Base-by-base conservation (phyloP, 306 rosid genomes). In the Oemleria cerasiformis region DNA sequence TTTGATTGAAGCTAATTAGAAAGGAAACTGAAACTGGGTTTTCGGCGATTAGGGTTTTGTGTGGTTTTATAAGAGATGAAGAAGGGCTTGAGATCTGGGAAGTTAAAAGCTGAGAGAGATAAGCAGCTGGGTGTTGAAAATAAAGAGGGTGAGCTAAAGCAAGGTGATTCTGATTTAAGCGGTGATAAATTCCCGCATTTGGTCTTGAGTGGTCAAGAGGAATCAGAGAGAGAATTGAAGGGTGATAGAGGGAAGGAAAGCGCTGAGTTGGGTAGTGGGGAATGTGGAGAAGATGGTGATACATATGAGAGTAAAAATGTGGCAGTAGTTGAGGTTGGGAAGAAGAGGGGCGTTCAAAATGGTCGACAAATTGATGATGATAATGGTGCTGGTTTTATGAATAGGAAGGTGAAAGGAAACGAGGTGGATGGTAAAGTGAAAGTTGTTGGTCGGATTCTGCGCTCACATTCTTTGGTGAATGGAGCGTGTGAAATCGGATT, bases 41-140 rank as follows among this genome's bases (percentile, higher is more conserved):
- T 79, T 73, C 79, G 50, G 67, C 43, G 56, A 63, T 76, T 64
- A 78, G 81, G 83, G 19, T 19, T 64, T 63, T 1, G 39, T 48
- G 57, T 15, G 57, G 78, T 75, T 82, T 50, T 36, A 68, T 68
- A 42, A 72, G 77, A 78, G 40, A 93, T 93, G 97, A 82, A 88
- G 97, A 82, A 88, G 82, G 92, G 90, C 5, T 50, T 86, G 85
- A 84, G 94, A 83, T 89, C 92, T 76, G 83, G 75, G 57, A 71
- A 81, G 75, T 63, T 74, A 8, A 79, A 69, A 73, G 69, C 41
- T 59, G 78, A 44, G 76, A 47, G 4, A n/a, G 68, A 70, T 15
- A 44, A 71, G 6, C 69, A 44, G n/a, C 80, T 59, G 44, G 83
- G 48, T 66, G 70, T 3, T 25, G 73, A 54, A 63, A 58, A 48